Evolutionary conservation across 176 grass and related monocot species (phyloP), one percentile per base, ranked within the genome.

Genomic region (Oryza meridionalis): DNA sequence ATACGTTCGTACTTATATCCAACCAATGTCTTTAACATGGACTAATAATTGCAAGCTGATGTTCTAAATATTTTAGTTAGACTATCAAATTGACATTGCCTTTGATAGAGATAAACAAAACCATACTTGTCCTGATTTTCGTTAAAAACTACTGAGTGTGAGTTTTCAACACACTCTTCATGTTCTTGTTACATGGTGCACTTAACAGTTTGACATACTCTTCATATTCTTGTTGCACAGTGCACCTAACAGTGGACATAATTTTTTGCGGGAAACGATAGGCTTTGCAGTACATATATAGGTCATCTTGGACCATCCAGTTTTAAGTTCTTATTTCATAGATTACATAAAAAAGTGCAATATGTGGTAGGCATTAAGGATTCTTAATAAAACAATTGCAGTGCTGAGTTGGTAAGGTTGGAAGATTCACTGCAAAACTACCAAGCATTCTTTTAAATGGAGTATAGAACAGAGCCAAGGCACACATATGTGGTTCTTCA

Each of bases 1-100:
- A 2, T 62, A 62, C 0, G 2, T 21, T 62, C n/a, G 11, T 62
- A 61, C 58, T n/a, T 62, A 10, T 62, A 10, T 9, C n/a, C 19
- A 24, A 62, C 58, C 7, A 62, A 62, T 7, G 9, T 62, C n/a
- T 9, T 11, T n/a, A 62, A 62, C 61, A 74, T 69, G 27, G 7
- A 29, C 5, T 85, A 70, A 72, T 79, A 85, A 79, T n/a, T 75
- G 31, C 31, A 43, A 67, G 32, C 21, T 6, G 37, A 27, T 37
- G 17, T 22, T 70, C 3, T 44, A 75, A 61, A 68, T 47, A 75
- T 70, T 71, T 0, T 65, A 58, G 53, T n/a, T 58, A 58, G 53
- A 58, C 19, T 58, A 9, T 58, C 19, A 21, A 58, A 58, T 1
- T 21, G 7, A 2, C 6, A n/a, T 58, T 58, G 53, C n/a, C 17